phyloP scores from a whole-genome alignment of 1,284 basidiomycete genomes.

The Rhodotorula mucilaginosa region DNA sequence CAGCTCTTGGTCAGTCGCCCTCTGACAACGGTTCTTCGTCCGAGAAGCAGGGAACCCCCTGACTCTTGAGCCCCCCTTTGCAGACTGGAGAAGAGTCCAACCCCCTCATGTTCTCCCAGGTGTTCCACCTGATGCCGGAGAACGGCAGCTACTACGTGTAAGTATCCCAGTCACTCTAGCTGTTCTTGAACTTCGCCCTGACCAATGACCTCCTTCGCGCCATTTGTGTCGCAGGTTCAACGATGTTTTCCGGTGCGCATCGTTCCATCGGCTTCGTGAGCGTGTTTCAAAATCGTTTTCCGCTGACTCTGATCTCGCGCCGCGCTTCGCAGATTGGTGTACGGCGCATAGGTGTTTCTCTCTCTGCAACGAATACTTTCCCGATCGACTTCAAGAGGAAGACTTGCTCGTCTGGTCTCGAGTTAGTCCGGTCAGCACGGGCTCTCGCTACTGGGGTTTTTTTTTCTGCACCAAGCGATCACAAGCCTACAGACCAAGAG shows the following conservation, averaged over 20 bases:
- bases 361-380: too few relatives aligned
- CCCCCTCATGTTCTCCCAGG: slow-evolving; percentile 82
- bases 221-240: neutral
- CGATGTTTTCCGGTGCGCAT: neutral
- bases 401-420: too few relatives aligned
- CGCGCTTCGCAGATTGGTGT: too few relatives aligned
- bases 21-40: neutral
- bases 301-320: too few relatives aligned
- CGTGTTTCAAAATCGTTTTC: too few relatives aligned
- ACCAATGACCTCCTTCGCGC: neutral
- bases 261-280: neutral
- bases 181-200: neutral
- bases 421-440: too few relatives aligned
- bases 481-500: too few relatives aligned
- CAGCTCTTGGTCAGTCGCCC: slow-evolving; percentile 62
- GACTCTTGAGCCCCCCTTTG: neutral
- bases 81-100: slow-evolving; percentile 76
- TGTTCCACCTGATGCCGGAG: slow-evolving; percentile 86
- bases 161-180: neutral
- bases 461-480: too few relatives aligned
- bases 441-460: too few relatives aligned
- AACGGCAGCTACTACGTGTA: slow-evolving; percentile 68
- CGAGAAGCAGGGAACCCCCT: neutral
- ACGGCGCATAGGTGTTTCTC: too few relatives aligned
- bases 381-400: too few relatives aligned